Evolutionary conservation across 2,329 filamentous ascomycete species (phyloP), one percentile per base, ranked within the genome.

Genomic region (Camillea tinctor): DNA sequence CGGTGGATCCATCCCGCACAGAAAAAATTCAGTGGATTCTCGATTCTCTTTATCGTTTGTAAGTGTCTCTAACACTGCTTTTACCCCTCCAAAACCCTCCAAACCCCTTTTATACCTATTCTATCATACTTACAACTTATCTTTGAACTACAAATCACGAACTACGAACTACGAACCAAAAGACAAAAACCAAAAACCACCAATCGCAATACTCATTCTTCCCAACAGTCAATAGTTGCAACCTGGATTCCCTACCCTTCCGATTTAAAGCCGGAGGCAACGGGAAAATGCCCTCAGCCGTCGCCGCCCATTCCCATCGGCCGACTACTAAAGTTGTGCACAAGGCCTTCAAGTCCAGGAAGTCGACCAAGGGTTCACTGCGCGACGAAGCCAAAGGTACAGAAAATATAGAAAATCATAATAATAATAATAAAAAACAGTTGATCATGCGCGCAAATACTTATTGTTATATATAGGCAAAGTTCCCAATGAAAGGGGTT

Each of bases 271-370:
- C 89, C 75, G 89, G 90, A 73, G 81, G 86, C 76, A 81, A 82
- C 75, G 83, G 82, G 77, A 90, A 84, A 70, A 95, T 95, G 91
- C 88, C 91, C 72, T 84, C 87, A 77, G 81, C 83, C 62, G 83
- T 85, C 72, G 79, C 80, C 75, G 82, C 80, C 68, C 92, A 98
- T 77, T 93, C 94, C 73, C 95, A 99, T 77, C 86, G 94, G 75
- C 91, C 91, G 72, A 97, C 93, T 60, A 97, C 93, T 57, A 99
- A 98, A 82, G 81, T 87, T 71, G 79, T 84, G 66, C 88, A 97
- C 79, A 99, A 99, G 81, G 76, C 89, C 23, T 99, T 93, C 84
- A 99, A 99, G 79, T 92, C 92, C 60, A 88, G 88, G 74, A 93
- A 97, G 80, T 86, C 93, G 49, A 92, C 91, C 63, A 98, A 98